Base-by-base conservation (phyloP, 2,329 filamentous ascomycete genomes). In the Orbilia quercus region DNA sequence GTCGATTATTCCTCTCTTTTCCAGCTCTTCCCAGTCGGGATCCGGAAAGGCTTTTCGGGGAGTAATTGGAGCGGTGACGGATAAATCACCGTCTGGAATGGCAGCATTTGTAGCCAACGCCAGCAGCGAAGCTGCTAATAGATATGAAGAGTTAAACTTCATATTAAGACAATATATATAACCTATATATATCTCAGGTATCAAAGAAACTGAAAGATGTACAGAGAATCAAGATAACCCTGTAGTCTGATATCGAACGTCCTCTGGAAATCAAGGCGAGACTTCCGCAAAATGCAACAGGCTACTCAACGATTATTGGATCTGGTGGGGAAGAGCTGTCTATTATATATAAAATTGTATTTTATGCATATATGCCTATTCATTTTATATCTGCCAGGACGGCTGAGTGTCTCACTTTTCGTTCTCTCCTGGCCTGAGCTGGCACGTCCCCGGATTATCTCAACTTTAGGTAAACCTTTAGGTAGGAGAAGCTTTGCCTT, bases 41-140 rank as follows among this genome's bases (percentile, higher is more conserved):
- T 72, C 67, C 14, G 67, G 67, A 20, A 72, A 72, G 1, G 67
- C 67, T 12, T 72, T 65, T 28, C 67, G 42, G 9, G 67, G 67
- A 3, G 59, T 59, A 6, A 72, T 65, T 9, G 58, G 58, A 47
- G 67, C 67, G 14, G 67, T 47, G 0, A 58, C 45, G 20, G 67
- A 60, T 36, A 16, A 12, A 6, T 18, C 25, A 3, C 34, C 34
- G 3, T 40, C 18, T 25, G 48, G 16, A 2, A 47, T 42, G n/a
- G 51, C 31, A 22, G 67, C 59, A 3, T 31, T 42, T 4, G 67
- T 36, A 9, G 51, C 48, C 1, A 59, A 58, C 7, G 53, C 67
- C 14, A 72, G 53, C 34, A 72, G 50, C 7, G 67, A 72, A 40
- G 47, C 67, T 6, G 53, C 59, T 2, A 72, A 25, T 11, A 72